Evolutionary conservation across 106 monocot species (phyloP).

Genomic region (Dioscorea zingiberensis): DNA sequence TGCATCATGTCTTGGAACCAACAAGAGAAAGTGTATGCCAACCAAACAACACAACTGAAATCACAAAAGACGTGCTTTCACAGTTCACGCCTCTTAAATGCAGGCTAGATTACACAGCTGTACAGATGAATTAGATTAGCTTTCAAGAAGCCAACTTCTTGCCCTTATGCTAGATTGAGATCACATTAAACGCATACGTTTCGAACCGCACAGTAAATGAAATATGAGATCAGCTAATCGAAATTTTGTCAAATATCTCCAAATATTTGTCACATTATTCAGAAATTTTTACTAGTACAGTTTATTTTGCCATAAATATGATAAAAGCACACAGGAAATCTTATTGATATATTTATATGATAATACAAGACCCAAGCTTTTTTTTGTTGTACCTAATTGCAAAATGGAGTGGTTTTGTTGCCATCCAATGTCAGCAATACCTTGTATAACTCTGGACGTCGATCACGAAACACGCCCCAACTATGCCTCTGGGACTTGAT

Average conservation of each 20-base stretch:
- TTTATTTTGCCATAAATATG: background rate
- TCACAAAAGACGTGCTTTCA: too few species aligned
- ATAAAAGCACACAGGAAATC: background rate
- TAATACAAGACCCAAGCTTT: background rate
- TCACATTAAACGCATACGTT: too few species aligned
- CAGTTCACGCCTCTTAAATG: too few species aligned
- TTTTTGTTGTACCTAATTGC: background rate
- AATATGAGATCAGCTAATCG: background rate
- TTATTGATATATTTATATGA: background rate
- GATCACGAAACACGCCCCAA: conserved; percentile 87
- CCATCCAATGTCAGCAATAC: conserved; percentile 69
- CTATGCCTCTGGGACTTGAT: conserved; percentile 72
- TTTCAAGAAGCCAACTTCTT: too few species aligned
- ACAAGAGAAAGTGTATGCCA: too few species aligned
- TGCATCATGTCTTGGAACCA: too few species aligned
- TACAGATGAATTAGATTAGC: too few species aligned
- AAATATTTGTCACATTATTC: background rate
- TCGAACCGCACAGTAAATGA: too few species aligned
- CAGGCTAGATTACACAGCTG: too few species aligned
- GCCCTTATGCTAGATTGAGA: too few species aligned
- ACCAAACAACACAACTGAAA: too few species aligned
- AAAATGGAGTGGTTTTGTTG: background rate
- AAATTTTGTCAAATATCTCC: background rate
- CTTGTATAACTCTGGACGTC: conserved; percentile 81
- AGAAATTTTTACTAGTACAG: background rate